Base-by-base conservation (phyloP, 345 rosid species). In the Corchorus capsularis region DNA sequence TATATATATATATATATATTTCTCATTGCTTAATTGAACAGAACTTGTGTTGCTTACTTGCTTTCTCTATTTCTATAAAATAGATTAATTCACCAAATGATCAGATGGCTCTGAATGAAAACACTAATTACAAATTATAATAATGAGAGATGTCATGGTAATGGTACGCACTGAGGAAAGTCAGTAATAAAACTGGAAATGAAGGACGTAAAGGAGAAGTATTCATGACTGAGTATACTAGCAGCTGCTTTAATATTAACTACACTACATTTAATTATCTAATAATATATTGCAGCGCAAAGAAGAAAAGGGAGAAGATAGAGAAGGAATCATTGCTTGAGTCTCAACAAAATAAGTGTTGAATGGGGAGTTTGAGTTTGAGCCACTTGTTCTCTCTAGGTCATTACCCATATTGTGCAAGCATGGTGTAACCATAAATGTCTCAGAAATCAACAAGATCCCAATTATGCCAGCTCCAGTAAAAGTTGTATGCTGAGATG, bases 401-500 rank as follows among this genome's bases (percentile, higher is more conserved):
- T 55, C 74, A 83, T 82, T 82, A 77, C 77, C 81, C 78, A 60
- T 84, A 69, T 57, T 57, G 83, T 72, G 77, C 80, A 78, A 81
- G 67, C 82, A 77, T 79, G 73, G 27, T 55, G 69, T 76, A 71
- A 80, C 79, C 47, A 80, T 69, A 64, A 37, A 72, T 71, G 75
- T 67, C 70, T 68, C 63, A 13, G 32, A 67, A 55, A 69, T 82
- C 75, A 53, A 69, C 60, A 83, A 79, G 69, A 73, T 79, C 74
- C 72, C 77, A 35, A 41, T 20, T 79, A 57, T 39, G 13, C 76
- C 69, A 62, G 47, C 57, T 67, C 41, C 50, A 43, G 83, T 79
- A 76, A 81, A 71, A 75, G 43, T 32, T 65, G 77, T 32, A 78
- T 16, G 45, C 37, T 67, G 22, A 27, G 16, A n/a, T 43, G 15